A percentile compares a stretch with the other conserved stretches of the same genome.
Conservation (phyloP, 23 red algal genomes). For the Agarophyton chilense region DNA sequence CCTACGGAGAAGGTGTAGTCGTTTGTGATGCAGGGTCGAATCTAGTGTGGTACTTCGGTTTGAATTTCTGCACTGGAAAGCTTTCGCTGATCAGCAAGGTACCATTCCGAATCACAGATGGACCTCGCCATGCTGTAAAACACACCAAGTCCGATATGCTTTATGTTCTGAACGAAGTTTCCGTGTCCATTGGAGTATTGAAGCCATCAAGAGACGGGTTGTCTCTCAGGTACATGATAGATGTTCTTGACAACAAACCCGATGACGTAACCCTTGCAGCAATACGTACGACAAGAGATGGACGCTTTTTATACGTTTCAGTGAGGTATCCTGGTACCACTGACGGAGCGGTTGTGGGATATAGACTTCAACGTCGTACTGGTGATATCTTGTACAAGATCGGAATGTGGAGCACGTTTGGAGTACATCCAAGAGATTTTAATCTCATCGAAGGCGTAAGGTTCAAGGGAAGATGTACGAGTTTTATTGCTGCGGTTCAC, state of each 20-base stretch:
- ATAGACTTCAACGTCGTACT: not conserved
- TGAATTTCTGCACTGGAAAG: not conserved
- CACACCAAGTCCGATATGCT: slow-evolving; percentile 13
- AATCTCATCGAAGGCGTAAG: slow-evolving; percentile 18
- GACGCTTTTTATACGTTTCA: too few species aligned
- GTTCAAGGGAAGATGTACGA: not conserved
- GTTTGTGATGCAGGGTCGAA: slow-evolving; percentile 46
- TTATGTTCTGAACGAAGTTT: slow-evolving; percentile 51
- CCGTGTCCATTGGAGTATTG: not conserved
- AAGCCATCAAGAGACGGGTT: not conserved
- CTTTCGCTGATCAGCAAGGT: not conserved
- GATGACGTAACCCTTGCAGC: slow-evolving; percentile 44
- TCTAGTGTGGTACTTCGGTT: slow-evolving; percentile 43
- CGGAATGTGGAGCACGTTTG: slow-evolving; percentile 25
- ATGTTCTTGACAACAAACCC: not conserved
- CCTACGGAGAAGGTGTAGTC: slow-evolving; percentile 27
- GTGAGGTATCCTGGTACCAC: too few species aligned
- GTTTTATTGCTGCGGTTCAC: slow-evolving; percentile 30
- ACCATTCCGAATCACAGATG: slow-evolving; percentile 27
- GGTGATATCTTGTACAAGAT: slow-evolving; percentile 28
- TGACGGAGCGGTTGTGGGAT: slow-evolving; percentile 41
- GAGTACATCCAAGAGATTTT: slow-evolving; percentile 51
- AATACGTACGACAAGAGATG: slow-evolving; percentile 33
- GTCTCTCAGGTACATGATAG: not conserved
- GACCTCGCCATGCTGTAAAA: slow-evolving; percentile 35